Percentiles rank a stretch among this genome's conserved stretches.
Conservation (phyloP, 495 filamentous ascomycete species). For the Corynascus novoguineensis region DNA sequence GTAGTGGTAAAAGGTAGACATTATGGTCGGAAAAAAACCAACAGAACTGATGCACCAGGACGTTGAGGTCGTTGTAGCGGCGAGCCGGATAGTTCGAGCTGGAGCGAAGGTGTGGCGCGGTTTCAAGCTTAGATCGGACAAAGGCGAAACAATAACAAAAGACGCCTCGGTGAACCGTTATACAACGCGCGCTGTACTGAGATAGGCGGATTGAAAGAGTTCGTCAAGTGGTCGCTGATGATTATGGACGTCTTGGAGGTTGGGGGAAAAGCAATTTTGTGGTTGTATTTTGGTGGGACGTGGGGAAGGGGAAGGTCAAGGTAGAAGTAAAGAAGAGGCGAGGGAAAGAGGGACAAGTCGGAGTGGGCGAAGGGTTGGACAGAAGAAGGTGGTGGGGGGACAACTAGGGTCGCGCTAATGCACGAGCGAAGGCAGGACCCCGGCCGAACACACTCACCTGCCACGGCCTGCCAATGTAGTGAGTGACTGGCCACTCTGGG, state of each 20-base stretch:
- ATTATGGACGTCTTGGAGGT: conserved; percentile 11
- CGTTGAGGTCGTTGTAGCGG: conserved; percentile 21
- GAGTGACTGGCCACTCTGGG: conserved; percentile 30
- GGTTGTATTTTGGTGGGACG: conserved; percentile 25
- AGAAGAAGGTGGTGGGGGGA: conserved; percentile 25
- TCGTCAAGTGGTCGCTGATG: conserved; percentile 10
- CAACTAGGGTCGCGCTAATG: conserved; percentile 33
- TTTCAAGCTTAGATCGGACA: not conserved
- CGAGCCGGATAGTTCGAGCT: conserved; percentile 4
- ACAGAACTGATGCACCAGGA: conserved; percentile 12
- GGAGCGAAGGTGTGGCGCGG: conserved; percentile 14
- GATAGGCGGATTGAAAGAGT: not conserved
- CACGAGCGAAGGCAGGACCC: conserved; percentile 38
- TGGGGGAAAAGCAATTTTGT: conserved; percentile 16
- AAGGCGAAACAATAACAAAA: not conserved
- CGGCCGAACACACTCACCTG: conserved; percentile 25
- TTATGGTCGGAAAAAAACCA: conserved; percentile 40
- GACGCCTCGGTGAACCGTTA: not conserved
- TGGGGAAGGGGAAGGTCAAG: conserved; percentile 22
- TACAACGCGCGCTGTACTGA: not conserved
- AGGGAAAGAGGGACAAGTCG: conserved; percentile 34
- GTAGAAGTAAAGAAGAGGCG: conserved; percentile 33
- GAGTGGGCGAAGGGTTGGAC: conserved; percentile 38
- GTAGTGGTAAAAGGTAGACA: conserved; percentile 74
- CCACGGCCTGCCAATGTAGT: too few relatives aligned